Conservation (phyloP, 2,329 filamentous ascomycete genomes). For the Aureobasidium sp. region DNA sequence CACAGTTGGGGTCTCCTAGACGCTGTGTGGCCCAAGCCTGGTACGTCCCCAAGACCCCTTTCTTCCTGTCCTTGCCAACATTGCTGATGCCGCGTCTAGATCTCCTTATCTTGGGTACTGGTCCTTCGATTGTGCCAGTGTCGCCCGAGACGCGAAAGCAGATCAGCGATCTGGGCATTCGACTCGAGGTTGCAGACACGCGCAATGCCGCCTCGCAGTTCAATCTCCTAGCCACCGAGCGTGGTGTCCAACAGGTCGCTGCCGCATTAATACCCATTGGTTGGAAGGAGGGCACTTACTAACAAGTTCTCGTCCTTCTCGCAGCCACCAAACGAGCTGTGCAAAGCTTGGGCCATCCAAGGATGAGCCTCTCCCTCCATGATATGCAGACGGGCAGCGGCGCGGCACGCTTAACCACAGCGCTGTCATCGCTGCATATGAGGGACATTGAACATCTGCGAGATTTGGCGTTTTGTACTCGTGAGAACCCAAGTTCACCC, state of each 20-base stretch:
- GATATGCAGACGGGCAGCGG: constrained; percentile 8
- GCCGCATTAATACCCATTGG: constrained; percentile 82
- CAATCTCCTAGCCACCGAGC: constrained; percentile 89
- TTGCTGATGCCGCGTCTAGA: constrained; percentile 43
- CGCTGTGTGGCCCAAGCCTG: constrained; percentile 79
- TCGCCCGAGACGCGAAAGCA: constrained; percentile 64
- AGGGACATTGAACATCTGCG: neutral
- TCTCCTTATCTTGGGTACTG: constrained; percentile 81
- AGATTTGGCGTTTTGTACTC: neutral
- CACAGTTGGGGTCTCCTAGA: constrained; percentile 68
- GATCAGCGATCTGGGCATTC: constrained; percentile 70
- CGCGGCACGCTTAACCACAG: constrained; percentile 8
- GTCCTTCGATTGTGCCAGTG: constrained; percentile 64
- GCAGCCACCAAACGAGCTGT: neutral
- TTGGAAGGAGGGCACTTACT: constrained; percentile 53
- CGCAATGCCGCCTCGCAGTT: constrained; percentile 90
- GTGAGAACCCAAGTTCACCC: constrained; percentile 5
- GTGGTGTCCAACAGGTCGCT: constrained; percentile 75
- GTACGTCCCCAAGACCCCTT: constrained; percentile 42
- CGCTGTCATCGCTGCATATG: constrained; percentile 2
- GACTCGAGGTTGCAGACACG: constrained; percentile 60
- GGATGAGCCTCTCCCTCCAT: neutral
- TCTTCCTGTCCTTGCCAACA: neutral
- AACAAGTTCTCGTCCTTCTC: neutral
- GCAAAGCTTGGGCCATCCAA: neutral